A percentile compares a stretch with the other conserved stretches of the same genome.
Conservation (phyloP, 1,284 basidiomycete genomes). For the Afroboletus lepidellus region DNA sequence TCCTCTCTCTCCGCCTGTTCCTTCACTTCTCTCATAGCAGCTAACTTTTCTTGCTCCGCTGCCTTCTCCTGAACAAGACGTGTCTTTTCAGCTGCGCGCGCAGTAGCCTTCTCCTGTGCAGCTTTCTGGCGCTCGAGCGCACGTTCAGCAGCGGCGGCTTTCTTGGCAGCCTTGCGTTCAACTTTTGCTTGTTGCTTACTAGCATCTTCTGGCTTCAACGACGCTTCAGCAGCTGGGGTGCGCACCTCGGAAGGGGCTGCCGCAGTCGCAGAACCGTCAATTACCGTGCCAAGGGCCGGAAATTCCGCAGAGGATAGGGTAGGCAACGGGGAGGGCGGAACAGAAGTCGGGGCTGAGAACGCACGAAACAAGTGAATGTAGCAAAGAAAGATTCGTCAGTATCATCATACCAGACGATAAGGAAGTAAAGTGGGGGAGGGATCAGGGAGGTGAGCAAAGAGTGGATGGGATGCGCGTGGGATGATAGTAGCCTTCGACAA, state of each 20-base stretch:
- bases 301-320: slow-evolving; percentile 70
- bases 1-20: slow-evolving; percentile 42
- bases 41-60: slow-evolving; percentile 40
- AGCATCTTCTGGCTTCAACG: slow-evolving; percentile 31
- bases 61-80: slow-evolving; percentile 41
- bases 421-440: slow-evolving; percentile 30
- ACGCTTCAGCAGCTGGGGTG: slow-evolving; percentile 31
- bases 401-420: slow-evolving; percentile 44
- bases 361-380: slow-evolving; percentile 35
- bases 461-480: not conserved
- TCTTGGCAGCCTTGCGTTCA: slow-evolving; percentile 59
- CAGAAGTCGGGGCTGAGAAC: slow-evolving; percentile 42
- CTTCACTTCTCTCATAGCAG: slow-evolving; percentile 40
- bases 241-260: slow-evolving; percentile 30
- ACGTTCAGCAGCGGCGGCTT: slow-evolving; percentile 57
- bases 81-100: slow-evolving; percentile 50
- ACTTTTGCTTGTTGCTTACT: slow-evolving; percentile 50
- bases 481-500: slow-evolving; percentile 4
- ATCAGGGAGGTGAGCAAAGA: slow-evolving; percentile 11
- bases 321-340: slow-evolving; percentile 49
- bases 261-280: slow-evolving; percentile 23
- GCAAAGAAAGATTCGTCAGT: slow-evolving; percentile 45
- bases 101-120: slow-evolving; percentile 52
- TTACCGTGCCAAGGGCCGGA: slow-evolving; percentile 49
- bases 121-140: slow-evolving; percentile 54